phyloP scores from a whole-genome alignment of 495 filamentous ascomycete species.

The Aspergillus hancockii region DNA sequence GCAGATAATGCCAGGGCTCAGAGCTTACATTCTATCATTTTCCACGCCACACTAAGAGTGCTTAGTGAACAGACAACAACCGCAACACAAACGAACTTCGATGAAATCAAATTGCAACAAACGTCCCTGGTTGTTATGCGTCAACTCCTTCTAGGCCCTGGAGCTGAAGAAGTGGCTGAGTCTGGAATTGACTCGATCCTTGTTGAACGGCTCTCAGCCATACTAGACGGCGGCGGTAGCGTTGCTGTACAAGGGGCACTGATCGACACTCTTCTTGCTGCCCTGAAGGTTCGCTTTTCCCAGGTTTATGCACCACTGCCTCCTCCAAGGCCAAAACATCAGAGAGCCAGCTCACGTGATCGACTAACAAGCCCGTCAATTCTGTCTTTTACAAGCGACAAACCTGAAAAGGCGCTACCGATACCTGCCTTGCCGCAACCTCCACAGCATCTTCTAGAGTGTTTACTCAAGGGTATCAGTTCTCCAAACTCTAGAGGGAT shows the following conservation, averaged over 20 bases:
- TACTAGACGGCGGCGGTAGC: constrained; percentile 53
- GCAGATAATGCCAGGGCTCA: constrained; percentile 32
- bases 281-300: constrained; percentile 65
- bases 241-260: constrained; percentile 65
- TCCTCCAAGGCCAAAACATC: constrained; percentile 39
- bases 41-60: constrained; percentile 37
- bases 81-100: constrained; percentile 17
- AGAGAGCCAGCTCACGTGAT: constrained; percentile 48
- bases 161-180: constrained; percentile 61
- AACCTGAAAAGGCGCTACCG: constrained; percentile 39
- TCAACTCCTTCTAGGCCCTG: constrained; percentile 72
- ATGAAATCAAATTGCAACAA: constrained; percentile 58
- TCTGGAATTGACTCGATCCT: constrained; percentile 72
- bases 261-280: constrained; percentile 71
- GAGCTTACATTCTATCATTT: constrained; percentile 42
- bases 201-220: constrained; percentile 66
- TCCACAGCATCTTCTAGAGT: constrained; percentile 76
- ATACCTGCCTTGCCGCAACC: constrained; percentile 48
- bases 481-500: constrained; percentile 71
- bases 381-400: constrained; percentile 50
- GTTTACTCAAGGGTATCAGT: constrained; percentile 78
- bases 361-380: constrained; percentile 47
- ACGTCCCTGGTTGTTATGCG: constrained; percentile 70
- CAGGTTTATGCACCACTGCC: constrained; percentile 40
- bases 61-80: constrained; percentile 25